Evolutionary conservation across 768 basidiomycete species (phyloP).

Genomic region (Pholiota microspora): DNA sequence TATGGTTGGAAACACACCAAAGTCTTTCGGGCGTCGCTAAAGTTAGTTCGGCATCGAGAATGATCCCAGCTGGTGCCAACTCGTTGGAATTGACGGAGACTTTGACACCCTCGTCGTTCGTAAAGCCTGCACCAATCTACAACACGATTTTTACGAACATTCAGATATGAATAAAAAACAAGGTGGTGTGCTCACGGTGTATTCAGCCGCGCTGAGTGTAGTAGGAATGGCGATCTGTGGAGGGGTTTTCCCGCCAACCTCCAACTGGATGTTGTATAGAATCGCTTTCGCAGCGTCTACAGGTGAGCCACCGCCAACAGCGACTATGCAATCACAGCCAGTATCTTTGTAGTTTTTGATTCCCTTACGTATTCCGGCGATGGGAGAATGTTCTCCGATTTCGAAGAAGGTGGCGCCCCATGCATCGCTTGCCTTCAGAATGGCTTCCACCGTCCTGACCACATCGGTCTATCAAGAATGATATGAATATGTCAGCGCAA

Average conservation of each 20-base stretch:
- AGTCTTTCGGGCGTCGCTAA: conserved; percentile 70
- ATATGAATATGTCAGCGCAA: neutral
- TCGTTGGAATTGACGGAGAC: conserved; percentile 51
- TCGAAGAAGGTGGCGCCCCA: conserved; percentile 69
- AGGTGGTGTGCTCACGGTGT: conserved; percentile 44
- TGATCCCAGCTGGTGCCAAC: conserved; percentile 69
- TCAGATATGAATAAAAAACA: neutral
- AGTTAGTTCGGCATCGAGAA: conserved; percentile 76
- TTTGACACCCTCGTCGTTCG: conserved; percentile 68
- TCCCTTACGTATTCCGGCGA: conserved; percentile 61
- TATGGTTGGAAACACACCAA: conserved; percentile 49
- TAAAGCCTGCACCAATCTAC: conserved; percentile 68
- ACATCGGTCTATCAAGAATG: conserved; percentile 50
- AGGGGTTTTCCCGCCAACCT: conserved; percentile 48
- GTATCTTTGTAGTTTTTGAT: conserved; percentile 52
- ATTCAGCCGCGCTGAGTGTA: conserved; percentile 78
- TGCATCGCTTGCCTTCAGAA: conserved; percentile 56
- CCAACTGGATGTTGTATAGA: conserved; percentile 57
- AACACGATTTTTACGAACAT: conserved; percentile 3
- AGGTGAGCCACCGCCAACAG: conserved; percentile 80
- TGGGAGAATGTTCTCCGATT: conserved; percentile 71
- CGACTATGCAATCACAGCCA: conserved; percentile 65
- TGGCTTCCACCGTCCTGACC: conserved; percentile 49
- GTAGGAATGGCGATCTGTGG: conserved; percentile 81
- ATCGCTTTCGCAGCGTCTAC: conserved; percentile 79